These are phyloP conservation scores for Botrytis galanthina DNA, from an alignment of 2,329 filamentous ascomycete species.

Conservation along the genomic window DNA sequence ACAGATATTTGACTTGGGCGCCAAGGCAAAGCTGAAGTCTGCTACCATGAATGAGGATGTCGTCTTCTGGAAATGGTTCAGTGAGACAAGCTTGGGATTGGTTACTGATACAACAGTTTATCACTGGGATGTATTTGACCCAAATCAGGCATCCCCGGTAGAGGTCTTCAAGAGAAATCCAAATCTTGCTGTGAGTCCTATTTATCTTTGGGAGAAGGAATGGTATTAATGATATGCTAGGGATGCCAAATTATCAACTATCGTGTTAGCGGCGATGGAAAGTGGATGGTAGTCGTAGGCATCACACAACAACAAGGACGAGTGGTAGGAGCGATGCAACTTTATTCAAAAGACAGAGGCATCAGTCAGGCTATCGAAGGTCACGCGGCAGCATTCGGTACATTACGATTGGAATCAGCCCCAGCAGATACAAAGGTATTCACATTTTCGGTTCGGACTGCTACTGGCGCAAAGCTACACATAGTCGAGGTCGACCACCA, in stretches of 20 bases:
- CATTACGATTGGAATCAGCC: conserved; percentile 82
- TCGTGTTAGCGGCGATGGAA: conserved; percentile 89
- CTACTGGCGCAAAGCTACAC: conserved; percentile 89
- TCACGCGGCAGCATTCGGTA: conserved; percentile 92
- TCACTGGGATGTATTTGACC: conserved; percentile 96
- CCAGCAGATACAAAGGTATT: conserved; percentile 92
- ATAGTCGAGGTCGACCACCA: conserved; percentile 96
- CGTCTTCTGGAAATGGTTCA: conserved; percentile 99
- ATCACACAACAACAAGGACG: conserved; percentile 92
- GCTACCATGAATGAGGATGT: conserved; percentile 96
- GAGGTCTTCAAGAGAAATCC: conserved; percentile 95
- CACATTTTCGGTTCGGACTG: conserved; percentile 89
- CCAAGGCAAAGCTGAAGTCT: conserved; percentile 95
- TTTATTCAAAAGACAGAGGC: conserved; percentile 92
- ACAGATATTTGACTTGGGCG: conserved; percentile 93
- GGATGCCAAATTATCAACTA: conserved; percentile 99
- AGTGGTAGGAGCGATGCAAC: conserved; percentile 93
- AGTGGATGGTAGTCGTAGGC: conserved; percentile 97
- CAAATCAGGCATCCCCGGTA: conserved; percentile 71
- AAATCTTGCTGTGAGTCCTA: conserved; percentile 73
- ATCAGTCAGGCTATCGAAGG: conserved; percentile 98
- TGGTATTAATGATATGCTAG: conserved; percentile 46
- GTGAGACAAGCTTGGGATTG: conserved; percentile 79
- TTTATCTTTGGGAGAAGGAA: neutral
- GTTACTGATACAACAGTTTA: conserved; percentile 90